A percentile compares a stretch with the other conserved stretches of the same genome.
Evolutionary conservation across 306 rosid genomes (phyloP).

Genomic region (Echinosophora koreensis): DNA sequence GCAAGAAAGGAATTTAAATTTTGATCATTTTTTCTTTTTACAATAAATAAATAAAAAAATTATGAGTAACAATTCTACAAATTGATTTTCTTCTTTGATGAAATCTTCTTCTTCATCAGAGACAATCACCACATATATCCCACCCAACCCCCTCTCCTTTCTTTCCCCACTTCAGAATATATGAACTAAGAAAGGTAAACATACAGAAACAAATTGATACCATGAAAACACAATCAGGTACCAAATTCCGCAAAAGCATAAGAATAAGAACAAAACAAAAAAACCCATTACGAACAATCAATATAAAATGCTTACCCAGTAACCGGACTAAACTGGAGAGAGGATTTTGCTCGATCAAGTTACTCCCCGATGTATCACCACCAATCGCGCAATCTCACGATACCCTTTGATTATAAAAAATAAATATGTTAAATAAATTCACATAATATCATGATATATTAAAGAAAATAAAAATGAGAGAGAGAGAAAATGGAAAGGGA

Average conservation of each 20-base stretch:
- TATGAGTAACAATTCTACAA: constrained; percentile 26
- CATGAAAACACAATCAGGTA: neutral
- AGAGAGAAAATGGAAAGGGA: too few relatives aligned
- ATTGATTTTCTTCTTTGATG: constrained; percentile 1
- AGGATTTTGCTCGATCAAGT: neutral
- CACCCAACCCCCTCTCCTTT: neutral
- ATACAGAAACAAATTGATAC: constrained; percentile 30
- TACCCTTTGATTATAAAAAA: neutral
- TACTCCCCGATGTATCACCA: neutral
- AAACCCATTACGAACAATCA: neutral
- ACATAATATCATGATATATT: too few relatives aligned
- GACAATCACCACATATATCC: neutral
- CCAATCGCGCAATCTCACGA: neutral
- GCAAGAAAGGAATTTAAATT: constrained; percentile 8
- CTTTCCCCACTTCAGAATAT: neutral
- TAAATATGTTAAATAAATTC: too few relatives aligned
- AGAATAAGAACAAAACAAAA: neutral
- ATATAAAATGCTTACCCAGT: neutral
- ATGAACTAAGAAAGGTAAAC: constrained; percentile 3
- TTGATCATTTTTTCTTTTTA: constrained; percentile 6
- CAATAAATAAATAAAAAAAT: constrained; percentile 17
- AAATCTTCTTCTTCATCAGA: neutral
- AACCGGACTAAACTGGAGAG: neutral
- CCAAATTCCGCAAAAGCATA: neutral
- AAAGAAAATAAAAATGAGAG: too few relatives aligned